phyloP scores from a whole-genome alignment of 164 flowering plant species.

The Akebia trifoliata region DNA sequence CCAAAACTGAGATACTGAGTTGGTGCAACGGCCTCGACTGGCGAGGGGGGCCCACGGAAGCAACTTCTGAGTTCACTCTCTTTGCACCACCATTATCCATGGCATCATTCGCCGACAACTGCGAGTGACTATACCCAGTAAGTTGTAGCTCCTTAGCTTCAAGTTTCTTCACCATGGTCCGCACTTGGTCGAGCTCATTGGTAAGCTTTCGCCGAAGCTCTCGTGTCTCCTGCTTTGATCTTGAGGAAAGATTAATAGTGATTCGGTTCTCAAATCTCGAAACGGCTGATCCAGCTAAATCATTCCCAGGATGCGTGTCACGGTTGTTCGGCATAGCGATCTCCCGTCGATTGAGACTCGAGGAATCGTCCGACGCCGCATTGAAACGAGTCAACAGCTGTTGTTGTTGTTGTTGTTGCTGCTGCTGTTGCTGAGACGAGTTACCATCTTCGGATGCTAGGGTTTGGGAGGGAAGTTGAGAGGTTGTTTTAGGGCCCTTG shows the following conservation, averaged over 20 bases:
- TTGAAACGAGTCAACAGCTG: conserved; percentile 17
- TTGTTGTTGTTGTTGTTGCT: conserved; percentile 3
- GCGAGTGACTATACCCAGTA: conserved; percentile 21
- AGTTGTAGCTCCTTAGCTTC: conserved; percentile 44
- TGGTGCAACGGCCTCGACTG: conserved; percentile 41
- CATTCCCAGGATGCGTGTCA: conserved; percentile 22
- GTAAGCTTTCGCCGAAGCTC: conserved; percentile 62
- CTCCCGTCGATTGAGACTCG: conserved; percentile 32
- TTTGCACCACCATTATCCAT: conserved; percentile 28
- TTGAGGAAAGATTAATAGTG: conserved; percentile 37
- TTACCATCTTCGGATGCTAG: conserved; percentile 27
- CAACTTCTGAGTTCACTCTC: conserved; percentile 47
- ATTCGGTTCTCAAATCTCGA: conserved; percentile 31
- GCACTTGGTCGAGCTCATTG: conserved; percentile 56
- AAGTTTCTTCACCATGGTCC: conserved; percentile 57
- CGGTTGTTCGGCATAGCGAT: conserved; percentile 5
- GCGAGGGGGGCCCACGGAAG: conserved; percentile 27
- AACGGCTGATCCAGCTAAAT: neutral
- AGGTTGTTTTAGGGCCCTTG: conserved; percentile 31
- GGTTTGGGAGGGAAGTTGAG: conserved; percentile 13
- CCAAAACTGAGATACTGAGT: conserved; percentile 51
- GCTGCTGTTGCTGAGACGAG: conserved; percentile 24
- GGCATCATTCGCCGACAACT: conserved; percentile 25
- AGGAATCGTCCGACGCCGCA: conserved; percentile 47
- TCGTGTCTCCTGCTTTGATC: conserved; percentile 51